Conservation (phyloP, 495 filamentous ascomycete species). For the Cercophora samala region DNA sequence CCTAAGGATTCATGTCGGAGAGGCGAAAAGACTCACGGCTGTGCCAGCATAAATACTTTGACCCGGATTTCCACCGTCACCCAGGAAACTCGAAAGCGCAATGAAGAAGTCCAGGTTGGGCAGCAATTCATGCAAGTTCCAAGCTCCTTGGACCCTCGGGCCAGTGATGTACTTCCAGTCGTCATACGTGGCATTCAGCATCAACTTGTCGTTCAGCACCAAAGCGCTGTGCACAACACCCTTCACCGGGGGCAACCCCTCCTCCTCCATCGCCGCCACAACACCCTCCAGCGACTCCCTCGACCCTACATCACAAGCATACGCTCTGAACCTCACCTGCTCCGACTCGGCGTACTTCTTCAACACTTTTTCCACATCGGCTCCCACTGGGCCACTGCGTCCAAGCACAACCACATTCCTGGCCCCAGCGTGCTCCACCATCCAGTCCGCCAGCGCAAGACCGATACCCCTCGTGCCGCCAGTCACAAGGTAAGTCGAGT, state of each 20-base stretch:
- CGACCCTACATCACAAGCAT: background rate
- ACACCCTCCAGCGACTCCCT: background rate
- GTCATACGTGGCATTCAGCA: background rate
- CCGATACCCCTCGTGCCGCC: background rate
- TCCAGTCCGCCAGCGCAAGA: slow-evolving; percentile 1
- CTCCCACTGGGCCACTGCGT: background rate
- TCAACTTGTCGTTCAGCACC: background rate
- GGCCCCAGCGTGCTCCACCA: background rate
- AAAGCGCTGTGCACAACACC: slow-evolving; percentile 4
- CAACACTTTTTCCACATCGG: background rate
- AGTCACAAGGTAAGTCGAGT: background rate
- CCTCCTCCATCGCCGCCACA: background rate
- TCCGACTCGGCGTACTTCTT: background rate
- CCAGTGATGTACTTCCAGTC: background rate
- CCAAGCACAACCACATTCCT: slow-evolving; percentile 2
- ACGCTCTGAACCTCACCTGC: background rate
- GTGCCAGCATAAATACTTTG: slow-evolving; percentile 1
- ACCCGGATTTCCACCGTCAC: background rate
- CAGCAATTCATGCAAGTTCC: slow-evolving; percentile 1
- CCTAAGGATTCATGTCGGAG: too few species aligned
- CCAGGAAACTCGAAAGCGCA: background rate
- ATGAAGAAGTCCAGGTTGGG: slow-evolving; percentile 2
- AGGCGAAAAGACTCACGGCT: background rate
- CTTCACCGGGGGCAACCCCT: background rate
- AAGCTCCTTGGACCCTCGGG: background rate